Evolutionary conservation across 768 basidiomycete species (phyloP).

Genomic region (Mycena floridula): DNA sequence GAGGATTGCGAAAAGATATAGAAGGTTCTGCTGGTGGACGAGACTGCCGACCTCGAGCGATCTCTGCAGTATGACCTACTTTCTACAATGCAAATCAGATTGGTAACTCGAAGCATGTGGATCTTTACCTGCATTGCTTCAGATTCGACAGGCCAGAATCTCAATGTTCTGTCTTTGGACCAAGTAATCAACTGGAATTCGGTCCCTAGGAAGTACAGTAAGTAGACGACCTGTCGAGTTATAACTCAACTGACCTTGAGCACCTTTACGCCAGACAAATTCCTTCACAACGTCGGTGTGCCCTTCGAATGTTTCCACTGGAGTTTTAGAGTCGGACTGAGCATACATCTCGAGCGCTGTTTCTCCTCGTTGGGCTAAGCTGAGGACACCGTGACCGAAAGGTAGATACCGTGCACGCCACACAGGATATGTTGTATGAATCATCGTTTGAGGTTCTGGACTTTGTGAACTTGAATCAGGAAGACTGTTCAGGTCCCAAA

Average conservation of each 20-base stretch:
- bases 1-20: conserved; percentile 55
- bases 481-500: conserved; percentile 56
- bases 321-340: conserved; percentile 24
- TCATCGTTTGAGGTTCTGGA: conserved; percentile 40
- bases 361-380: conserved; percentile 83
- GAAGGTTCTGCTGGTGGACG: conserved; percentile 13
- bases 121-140: conserved; percentile 61
- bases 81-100: conserved; percentile 26
- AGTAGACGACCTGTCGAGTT: not conserved
- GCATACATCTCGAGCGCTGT: conserved; percentile 83
- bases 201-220: not conserved
- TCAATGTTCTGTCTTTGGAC: conserved; percentile 86
- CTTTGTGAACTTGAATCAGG: not conserved
- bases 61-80: conserved; percentile 36
- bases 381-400: conserved; percentile 85
- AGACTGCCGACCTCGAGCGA: conserved; percentile 19
- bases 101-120: not conserved
- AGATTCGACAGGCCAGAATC: conserved; percentile 83
- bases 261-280: conserved; percentile 88
- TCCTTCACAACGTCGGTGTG: conserved; percentile 95
- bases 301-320: conserved; percentile 77
- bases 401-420: conserved; percentile 93
- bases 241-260: conserved; percentile 34
- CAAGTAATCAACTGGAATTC: conserved; percentile 60
- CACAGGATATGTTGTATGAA: conserved; percentile 81